A percentile compares a stretch with the other conserved stretches of the same genome.
phyloP scores from a whole-genome alignment of 768 basidiomycete species.

The Russula earlei region DNA sequence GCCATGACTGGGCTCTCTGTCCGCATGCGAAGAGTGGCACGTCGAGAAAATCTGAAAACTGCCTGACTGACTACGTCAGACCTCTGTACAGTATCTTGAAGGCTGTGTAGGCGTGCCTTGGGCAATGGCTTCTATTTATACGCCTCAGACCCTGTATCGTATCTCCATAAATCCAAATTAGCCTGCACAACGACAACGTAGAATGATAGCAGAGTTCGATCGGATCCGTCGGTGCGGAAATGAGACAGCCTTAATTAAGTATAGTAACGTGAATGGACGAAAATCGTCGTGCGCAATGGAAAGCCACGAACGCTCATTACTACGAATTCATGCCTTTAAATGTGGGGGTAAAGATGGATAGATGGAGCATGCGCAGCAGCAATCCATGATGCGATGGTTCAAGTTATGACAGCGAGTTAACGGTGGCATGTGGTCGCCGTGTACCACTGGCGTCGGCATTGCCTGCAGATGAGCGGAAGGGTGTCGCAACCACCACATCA shows the following conservation, averaged over 20 bases:
- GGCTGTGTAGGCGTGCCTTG: background rate
- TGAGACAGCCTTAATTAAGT: constrained; percentile 23
- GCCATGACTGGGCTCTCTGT: constrained; percentile 54
- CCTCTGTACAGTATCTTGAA: background rate
- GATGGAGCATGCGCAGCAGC: constrained; percentile 14
- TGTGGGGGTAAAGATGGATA: constrained; percentile 11
- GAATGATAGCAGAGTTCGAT: background rate
- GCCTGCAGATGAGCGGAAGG: background rate
- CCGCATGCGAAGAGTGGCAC: constrained; percentile 40
- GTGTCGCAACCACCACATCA: constrained; percentile 6
- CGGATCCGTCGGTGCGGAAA: constrained; percentile 18
- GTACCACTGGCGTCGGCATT: constrained; percentile 11
- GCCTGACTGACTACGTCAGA: background rate
- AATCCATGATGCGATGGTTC: background rate
- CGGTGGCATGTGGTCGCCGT: constrained; percentile 11
- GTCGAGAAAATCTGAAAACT: constrained; percentile 26
- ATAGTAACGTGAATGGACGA: constrained; percentile 16
- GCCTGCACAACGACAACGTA: background rate
- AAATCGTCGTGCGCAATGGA: too few relatives aligned
- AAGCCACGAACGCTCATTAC: too few relatives aligned
- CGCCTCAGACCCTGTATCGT: background rate
- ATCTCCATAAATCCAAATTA: background rate
- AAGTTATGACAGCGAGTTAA: constrained; percentile 13
- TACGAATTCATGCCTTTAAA: too few relatives aligned
- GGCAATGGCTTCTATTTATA: background rate